Evolutionary conservation across 108 stramenopile species (phyloP).

Genomic region (Cyclotella atomus): DNA sequence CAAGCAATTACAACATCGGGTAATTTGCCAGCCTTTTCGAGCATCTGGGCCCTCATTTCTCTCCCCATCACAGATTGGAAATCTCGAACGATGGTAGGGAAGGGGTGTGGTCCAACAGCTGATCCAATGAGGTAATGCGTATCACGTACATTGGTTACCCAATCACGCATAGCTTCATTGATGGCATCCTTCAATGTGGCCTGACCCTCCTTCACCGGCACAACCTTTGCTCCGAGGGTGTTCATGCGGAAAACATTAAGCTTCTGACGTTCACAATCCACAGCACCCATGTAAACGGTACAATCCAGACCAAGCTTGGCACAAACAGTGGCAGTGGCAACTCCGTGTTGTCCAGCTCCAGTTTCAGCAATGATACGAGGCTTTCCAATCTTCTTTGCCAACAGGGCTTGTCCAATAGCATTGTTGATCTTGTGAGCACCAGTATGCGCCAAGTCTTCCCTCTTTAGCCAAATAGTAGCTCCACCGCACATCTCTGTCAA

Average conservation of each 20-base stretch:
- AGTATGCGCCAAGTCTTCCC: slow-evolving; percentile 97
- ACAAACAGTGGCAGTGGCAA: slow-evolving; percentile 97
- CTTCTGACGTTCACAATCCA: slow-evolving; percentile 95
- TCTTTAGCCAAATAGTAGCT: slow-evolving; percentile 95
- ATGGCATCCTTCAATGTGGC: slow-evolving; percentile 97
- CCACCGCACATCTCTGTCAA: slow-evolving; percentile 91
- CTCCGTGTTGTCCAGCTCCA: slow-evolving; percentile 97
- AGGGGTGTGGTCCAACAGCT: slow-evolving; percentile 97
- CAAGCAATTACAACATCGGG: slow-evolving; percentile 95
- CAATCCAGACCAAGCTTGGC: slow-evolving; percentile 95
- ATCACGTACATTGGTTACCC: slow-evolving; percentile 95
- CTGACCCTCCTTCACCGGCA: slow-evolving; percentile 91
- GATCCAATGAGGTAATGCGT: slow-evolving; percentile 98
- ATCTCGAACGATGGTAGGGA: slow-evolving; percentile 96
- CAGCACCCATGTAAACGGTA: slow-evolving; percentile 97
- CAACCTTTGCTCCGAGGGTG: slow-evolving; percentile 94
- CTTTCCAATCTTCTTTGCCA: slow-evolving; percentile 96
- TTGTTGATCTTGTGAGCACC: slow-evolving; percentile 99
- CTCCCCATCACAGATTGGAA: slow-evolving; percentile 93
- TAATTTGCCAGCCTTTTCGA: slow-evolving; percentile 88
- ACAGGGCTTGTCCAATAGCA: slow-evolving; percentile 95
- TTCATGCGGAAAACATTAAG: slow-evolving; percentile 98
- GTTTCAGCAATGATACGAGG: slow-evolving; percentile 98
- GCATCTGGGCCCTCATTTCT: slow-evolving; percentile 87
- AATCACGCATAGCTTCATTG: slow-evolving; percentile 98